These are phyloP conservation scores for Pedinophyceae sp. DNA, from an alignment of 139 green algal species.

Conservation along the genomic window DNA sequence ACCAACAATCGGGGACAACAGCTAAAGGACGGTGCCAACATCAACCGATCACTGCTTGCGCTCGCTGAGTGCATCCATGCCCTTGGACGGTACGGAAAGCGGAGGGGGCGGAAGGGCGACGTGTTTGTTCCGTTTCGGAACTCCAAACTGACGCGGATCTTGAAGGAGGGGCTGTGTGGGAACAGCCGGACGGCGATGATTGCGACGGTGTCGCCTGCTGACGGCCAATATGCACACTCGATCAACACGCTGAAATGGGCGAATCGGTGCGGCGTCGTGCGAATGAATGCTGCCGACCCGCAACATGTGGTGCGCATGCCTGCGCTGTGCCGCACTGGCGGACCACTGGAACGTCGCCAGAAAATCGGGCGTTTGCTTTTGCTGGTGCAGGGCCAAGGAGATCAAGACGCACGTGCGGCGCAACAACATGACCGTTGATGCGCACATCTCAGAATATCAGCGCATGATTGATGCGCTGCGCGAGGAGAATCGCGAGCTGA, in stretches of 20 bases:
- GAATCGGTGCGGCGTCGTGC: no score
- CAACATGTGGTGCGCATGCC: no score
- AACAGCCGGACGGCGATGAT: slow-evolving; percentile 79
- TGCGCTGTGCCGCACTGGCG: no score
- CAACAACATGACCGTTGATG: slow-evolving; percentile 58
- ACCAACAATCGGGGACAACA: slow-evolving; percentile 10
- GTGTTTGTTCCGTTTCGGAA: slow-evolving; percentile 19
- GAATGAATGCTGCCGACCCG: no score
- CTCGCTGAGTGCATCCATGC: slow-evolving; percentile 37
- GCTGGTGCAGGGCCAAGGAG: slow-evolving; percentile 80
- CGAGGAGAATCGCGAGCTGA: no score
- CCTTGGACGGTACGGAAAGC: slow-evolving; percentile 21
- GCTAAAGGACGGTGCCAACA: slow-evolving; percentile 24
- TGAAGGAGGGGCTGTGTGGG: slow-evolving; percentile 57
- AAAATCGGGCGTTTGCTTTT: no score
- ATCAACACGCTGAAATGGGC: slow-evolving; percentile 45
- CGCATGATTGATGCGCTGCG: slow-evolving; percentile 65
- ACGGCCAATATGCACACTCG: slow-evolving; percentile 66
- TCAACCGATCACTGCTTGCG: slow-evolving; percentile 25
- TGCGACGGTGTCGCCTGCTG: slow-evolving; percentile 38
- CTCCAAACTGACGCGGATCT: slow-evolving; percentile 20
- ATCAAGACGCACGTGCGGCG: slow-evolving; percentile 77
- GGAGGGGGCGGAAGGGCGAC: slow-evolving; percentile 21
- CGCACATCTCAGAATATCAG: slow-evolving; percentile 62
- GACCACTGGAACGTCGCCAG: no score